These are phyloP conservation scores for Lichtheimia corymbifera DNA, from an alignment of 371 early-diverging fungal genomes.

Conservation along the genomic window DNA sequence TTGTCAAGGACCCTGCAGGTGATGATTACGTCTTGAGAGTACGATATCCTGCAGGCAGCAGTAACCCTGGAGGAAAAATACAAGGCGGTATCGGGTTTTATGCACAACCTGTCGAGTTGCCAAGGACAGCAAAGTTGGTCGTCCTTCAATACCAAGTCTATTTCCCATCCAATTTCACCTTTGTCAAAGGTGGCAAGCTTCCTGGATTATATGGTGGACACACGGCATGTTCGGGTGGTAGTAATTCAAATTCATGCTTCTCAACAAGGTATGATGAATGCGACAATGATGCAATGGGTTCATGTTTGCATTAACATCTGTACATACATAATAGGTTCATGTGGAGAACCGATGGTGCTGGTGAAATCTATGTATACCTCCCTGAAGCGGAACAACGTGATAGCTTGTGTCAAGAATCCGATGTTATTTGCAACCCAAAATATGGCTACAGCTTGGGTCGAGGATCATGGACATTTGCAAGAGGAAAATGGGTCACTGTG, in stretches of 20 bases:
- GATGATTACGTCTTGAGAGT: constrained; percentile 32
- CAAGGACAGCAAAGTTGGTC: constrained; percentile 25
- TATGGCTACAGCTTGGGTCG: constrained; percentile 70
- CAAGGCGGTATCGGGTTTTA: constrained; percentile 58
- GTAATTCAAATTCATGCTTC: constrained; percentile 56
- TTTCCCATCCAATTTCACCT: constrained; percentile 53
- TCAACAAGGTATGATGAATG: constrained; percentile 45
- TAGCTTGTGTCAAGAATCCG: constrained; percentile 42
- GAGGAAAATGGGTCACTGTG: constrained; percentile 58
- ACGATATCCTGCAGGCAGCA: constrained; percentile 41
- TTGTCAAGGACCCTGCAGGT: constrained; percentile 43
- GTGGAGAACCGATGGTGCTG: constrained; percentile 59
- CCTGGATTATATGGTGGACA: constrained; percentile 61
- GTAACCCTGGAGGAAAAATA: constrained; percentile 36
- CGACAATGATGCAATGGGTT: neutral
- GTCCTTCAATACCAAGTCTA: constrained; percentile 51
- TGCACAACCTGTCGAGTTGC: constrained; percentile 42
- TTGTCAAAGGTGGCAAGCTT: constrained; percentile 57
- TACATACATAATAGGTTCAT: too few relatives aligned
- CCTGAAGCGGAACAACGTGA: constrained; percentile 45
- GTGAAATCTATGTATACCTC: constrained; percentile 68
- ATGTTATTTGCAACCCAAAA: constrained; percentile 55
- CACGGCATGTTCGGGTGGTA: constrained; percentile 61
- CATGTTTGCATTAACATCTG: neutral
- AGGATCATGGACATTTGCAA: constrained; percentile 51